phyloP scores from a whole-genome alignment of 176 grass and related monocot genomes.

The Rhynchospora breviuscula region DNA sequence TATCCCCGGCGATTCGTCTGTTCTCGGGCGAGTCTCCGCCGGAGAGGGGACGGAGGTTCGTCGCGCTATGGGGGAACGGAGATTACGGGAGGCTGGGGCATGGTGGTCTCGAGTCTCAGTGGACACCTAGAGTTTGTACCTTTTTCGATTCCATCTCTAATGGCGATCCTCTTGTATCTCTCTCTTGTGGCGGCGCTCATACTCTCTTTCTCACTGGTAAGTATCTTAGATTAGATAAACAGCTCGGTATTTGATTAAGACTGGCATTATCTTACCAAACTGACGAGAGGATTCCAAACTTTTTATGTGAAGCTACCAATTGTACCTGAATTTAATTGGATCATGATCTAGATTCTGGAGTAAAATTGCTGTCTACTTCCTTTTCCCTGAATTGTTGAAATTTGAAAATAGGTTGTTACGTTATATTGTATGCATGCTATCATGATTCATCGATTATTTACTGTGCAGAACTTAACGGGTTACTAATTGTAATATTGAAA shows the following conservation, averaged over 20 bases:
- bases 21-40: slow-evolving; percentile 7
- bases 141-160: slow-evolving; percentile 43
- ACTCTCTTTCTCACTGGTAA: slow-evolving; percentile 84
- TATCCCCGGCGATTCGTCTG: slow-evolving; percentile 12
- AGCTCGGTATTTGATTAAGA: neutral
- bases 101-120: slow-evolving; percentile 69
- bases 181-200: slow-evolving; percentile 81
- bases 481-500: neutral
- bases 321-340: neutral
- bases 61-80: slow-evolving; percentile 86
- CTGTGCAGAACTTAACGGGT: neutral
- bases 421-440: neutral
- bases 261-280: neutral
- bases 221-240: neutral
- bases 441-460: neutral
- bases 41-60: slow-evolving; percentile 41
- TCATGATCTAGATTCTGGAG: neutral
- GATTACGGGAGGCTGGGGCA: slow-evolving; percentile 78
- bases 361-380: neutral
- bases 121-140: slow-evolving; percentile 62
- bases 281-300: neutral
- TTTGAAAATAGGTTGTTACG: neutral
- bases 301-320: neutral
- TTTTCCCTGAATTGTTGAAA: neutral
- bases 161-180: slow-evolving; percentile 47